Evolutionary conservation across 306 rosid species (phyloP), one percentile per base, ranked within the genome.

Genomic region (Gastrolobium villosum): DNA sequence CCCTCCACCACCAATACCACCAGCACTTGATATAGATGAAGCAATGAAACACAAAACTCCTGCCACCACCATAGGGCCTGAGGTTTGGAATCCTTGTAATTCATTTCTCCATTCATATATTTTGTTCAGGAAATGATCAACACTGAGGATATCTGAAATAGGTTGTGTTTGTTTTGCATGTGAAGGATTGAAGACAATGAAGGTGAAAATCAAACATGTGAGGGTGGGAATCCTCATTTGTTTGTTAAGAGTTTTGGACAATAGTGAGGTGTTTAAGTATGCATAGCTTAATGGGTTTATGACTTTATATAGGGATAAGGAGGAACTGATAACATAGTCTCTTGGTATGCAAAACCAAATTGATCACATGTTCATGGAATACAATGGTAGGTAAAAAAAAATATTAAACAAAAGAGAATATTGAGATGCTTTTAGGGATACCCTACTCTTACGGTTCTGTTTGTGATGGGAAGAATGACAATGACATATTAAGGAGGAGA

Each of bases 1-100:
- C 6, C 98, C 96, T 2, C 98, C 96, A 15, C 96, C 98, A 3
- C 98, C 98, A 41, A 93, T 83, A 14, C 98, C 96, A 32, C 94
- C 98, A 87, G 97, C 94, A 75, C 97, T 89, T n/a, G 97, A 92
- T 59, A 92, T 78, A 20, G 94, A 88, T 55, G 97, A 81, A 49
- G 97, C 94, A 6, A 90, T 39, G 81, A 92, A 92, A 80, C 90
- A 89, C 1, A 92, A 63, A 8, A 78, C 61, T 11, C 84, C 93
- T 5, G 94, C 85, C 1, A 85, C n/a, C 3, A 84, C 67, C 70
- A 85, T 28, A 31, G 81, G 74, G 57, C 84, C 69, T 9, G 93
- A 48, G 4, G 84, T 36, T 4, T 76, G 84, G 77, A 77, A 70
- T 4, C 64, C 37, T 64, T 61, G 77, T 10, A 65, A 39, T 54